Percentiles rank a stretch among this genome's conserved stretches.
phyloP scores from a whole-genome alignment of 1,284 basidiomycete genomes.

The Flammula alnicola region DNA sequence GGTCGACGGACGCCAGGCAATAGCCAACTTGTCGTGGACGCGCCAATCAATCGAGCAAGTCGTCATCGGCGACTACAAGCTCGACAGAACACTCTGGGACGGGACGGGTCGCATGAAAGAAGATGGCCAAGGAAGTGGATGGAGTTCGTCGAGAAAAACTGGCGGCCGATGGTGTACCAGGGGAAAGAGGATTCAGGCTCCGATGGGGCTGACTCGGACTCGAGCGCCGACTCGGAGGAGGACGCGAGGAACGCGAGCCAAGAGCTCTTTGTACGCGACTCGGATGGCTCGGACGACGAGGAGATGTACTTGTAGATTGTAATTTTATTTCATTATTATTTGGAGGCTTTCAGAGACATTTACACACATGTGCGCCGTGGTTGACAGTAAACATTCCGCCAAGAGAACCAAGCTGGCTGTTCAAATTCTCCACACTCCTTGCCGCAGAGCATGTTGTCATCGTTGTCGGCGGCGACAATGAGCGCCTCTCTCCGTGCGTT shows the following conservation, averaged over 20 bases:
- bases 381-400: neutral
- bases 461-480: neutral
- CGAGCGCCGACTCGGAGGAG: no score
- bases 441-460: neutral
- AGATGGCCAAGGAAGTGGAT: constrained; percentile 13
- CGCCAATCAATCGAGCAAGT: constrained; percentile 12
- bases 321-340: no score
- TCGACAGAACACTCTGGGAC: constrained; percentile 30
- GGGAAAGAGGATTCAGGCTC: neutral
- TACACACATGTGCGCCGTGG: no score
- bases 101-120: constrained; percentile 28
- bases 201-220: no score
- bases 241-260: no score
- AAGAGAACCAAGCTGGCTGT: neutral
- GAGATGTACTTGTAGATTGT: no score
- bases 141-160: constrained; percentile 12
- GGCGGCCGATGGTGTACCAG: constrained; percentile 3
- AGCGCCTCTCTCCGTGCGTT: neutral
- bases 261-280: no score
- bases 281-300: no score
- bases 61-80: constrained; percentile 25
- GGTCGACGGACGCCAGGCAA: neutral
- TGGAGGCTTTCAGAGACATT: no score
- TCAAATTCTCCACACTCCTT: neutral
- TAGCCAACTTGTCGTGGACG: constrained; percentile 12